Evolutionary conservation across 1,284 basidiomycete species (phyloP).

Genomic region (Athelia psychrophila): DNA sequence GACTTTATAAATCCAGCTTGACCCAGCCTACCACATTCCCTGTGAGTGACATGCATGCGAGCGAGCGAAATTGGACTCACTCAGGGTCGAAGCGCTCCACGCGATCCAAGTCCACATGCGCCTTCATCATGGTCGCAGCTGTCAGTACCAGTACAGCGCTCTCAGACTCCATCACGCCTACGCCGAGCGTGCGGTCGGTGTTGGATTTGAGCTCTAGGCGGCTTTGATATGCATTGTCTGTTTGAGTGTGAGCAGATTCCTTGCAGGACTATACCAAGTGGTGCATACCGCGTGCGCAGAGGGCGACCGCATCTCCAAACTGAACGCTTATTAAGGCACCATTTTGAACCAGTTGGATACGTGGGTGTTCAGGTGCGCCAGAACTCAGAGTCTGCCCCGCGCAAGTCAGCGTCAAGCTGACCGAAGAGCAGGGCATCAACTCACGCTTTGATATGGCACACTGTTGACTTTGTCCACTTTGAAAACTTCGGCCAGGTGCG

Average conservation of each 20-base stretch:
- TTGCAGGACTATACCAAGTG: not conserved
- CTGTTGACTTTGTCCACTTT: slow-evolving; percentile 45
- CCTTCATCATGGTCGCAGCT: slow-evolving; percentile 65
- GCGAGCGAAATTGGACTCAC: slow-evolving; percentile 35
- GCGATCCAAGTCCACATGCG: slow-evolving; percentile 57
- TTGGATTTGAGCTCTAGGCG: slow-evolving; percentile 68
- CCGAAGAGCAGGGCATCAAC: slow-evolving; percentile 23
- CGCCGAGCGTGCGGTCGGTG: slow-evolving; percentile 66
- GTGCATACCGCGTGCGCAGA: slow-evolving; percentile 59
- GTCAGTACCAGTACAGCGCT: slow-evolving; percentile 60
- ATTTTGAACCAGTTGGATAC: slow-evolving; percentile 54
- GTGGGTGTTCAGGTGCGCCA: slow-evolving; percentile 67
- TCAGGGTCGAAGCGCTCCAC: slow-evolving; percentile 55
- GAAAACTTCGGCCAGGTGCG: slow-evolving; percentile 38
- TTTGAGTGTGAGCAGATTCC: slow-evolving; percentile 1
- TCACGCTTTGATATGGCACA: slow-evolving; percentile 75
- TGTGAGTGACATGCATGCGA: not conserved
- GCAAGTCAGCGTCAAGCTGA: not conserved
- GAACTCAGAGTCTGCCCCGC: slow-evolving; percentile 52
- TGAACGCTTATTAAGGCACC: slow-evolving; percentile 61
- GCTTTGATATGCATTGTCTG: slow-evolving; percentile 70
- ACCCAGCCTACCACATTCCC: slow-evolving; percentile 43
- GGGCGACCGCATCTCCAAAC: slow-evolving; percentile 75
- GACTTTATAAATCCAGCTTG: slow-evolving; percentile 73
- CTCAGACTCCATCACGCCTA: slow-evolving; percentile 52